These are phyloP conservation scores for Basidiobolus meristosporus DNA, from an alignment of 371 early-diverging fungal species.

Conservation along the genomic window DNA sequence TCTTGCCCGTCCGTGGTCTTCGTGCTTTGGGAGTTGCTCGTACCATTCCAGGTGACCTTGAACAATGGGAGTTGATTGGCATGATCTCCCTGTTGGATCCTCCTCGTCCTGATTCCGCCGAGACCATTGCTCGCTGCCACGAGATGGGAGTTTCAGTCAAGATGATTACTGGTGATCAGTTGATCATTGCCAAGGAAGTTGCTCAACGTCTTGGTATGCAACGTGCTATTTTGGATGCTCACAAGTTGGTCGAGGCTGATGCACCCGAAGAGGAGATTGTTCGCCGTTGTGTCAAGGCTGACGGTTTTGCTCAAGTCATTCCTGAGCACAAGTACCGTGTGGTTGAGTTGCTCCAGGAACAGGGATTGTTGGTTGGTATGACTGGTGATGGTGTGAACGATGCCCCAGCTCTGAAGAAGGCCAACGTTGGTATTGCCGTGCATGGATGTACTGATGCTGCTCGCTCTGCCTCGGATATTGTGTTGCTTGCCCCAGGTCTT, in stretches of 20 bases:
- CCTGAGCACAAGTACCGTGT: constrained; percentile 94
- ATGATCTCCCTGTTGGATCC: constrained; percentile 78
- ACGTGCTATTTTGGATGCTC: constrained; percentile 55
- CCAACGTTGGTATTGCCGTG: too few relatives aligned
- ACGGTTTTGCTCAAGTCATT: constrained; percentile 90
- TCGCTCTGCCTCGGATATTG: constrained; percentile 78
- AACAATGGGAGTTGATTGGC: constrained; percentile 46
- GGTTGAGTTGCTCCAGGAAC: constrained; percentile 61
- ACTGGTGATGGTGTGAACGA: constrained; percentile 87
- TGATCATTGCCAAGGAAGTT: constrained; percentile 77
- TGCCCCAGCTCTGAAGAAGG: constrained; percentile 72
- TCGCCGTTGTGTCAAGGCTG: constrained; percentile 61
- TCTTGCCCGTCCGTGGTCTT: constrained; percentile 67
- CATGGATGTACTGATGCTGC: constrained; percentile 84
- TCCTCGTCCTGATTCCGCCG: constrained; percentile 47
- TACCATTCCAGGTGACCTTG: constrained; percentile 39
- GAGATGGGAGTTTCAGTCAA: constrained; percentile 64
- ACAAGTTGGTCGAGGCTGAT: constrained; percentile 58
- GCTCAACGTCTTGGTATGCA: constrained; percentile 68
- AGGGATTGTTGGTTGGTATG: constrained; percentile 62
- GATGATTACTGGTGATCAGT: constrained; percentile 86
- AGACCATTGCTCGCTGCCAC: constrained; percentile 34
- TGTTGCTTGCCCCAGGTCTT: constrained; percentile 63
- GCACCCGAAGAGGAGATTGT: constrained; percentile 67
- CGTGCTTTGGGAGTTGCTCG: constrained; percentile 84